These are phyloP conservation scores for Camellia oleifera DNA, from an alignment of 179 eudicot genomes.

Conservation along the genomic window DNA sequence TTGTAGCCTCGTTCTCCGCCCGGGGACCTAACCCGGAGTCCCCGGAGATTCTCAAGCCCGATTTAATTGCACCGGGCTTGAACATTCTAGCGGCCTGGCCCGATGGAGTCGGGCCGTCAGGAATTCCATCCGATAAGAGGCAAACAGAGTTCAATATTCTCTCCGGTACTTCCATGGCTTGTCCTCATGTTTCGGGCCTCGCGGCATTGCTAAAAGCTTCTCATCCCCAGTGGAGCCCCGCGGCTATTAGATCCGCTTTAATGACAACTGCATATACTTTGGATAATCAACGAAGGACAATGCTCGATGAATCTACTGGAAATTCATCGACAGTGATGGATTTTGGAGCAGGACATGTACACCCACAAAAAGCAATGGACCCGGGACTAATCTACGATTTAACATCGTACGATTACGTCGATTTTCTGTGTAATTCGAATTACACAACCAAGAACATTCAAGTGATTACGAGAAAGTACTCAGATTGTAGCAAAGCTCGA, in stretches of 20 bases:
- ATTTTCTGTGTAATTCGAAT: conserved; percentile 79
- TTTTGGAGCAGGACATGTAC: conserved; percentile 90
- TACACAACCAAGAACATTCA: conserved; percentile 63
- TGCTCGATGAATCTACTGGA: conserved; percentile 77
- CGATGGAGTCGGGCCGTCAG: conserved; percentile 69
- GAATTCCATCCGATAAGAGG: conserved; percentile 51
- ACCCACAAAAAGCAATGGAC: conserved; percentile 83
- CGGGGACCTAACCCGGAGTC: conserved; percentile 88
- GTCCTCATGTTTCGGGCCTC: conserved; percentile 88
- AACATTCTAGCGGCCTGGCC: conserved; percentile 93
- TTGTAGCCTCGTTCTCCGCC: conserved; percentile 87
- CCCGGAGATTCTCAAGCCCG: conserved; percentile 83
- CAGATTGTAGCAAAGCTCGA: conserved; percentile 61
- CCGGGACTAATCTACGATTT: conserved; percentile 85
- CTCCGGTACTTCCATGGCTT: conserved; percentile 95
- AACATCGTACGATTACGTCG: conserved; percentile 61
- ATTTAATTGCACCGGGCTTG: conserved; percentile 85
- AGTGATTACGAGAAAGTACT: conserved; percentile 51
- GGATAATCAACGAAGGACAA: conserved; percentile 47
- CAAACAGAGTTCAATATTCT: conserved; percentile 77
- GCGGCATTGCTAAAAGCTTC: conserved; percentile 84
- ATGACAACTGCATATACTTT: conserved; percentile 77
- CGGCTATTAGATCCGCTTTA: conserved; percentile 75
- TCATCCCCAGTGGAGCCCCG: conserved; percentile 92
- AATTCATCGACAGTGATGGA: conserved; percentile 76